phyloP scores from a whole-genome alignment of 441 rosid genomes.

The Oxalis stricta region DNA sequence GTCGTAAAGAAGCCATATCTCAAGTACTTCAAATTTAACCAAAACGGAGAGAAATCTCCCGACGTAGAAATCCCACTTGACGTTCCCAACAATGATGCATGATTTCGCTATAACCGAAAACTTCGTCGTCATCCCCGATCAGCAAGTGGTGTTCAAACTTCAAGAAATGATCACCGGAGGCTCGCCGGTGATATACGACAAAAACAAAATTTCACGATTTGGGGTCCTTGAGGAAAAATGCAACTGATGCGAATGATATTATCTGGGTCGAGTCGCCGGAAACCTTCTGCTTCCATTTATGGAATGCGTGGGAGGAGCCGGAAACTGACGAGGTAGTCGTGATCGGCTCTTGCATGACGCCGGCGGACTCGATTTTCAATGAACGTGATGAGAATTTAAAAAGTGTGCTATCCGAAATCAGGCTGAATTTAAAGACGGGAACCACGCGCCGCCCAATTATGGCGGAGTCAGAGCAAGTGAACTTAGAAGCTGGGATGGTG shows the following conservation, averaged over 20 bases:
- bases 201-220: constrained; percentile 46
- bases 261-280: constrained; percentile 52
- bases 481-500: constrained; percentile 88
- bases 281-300: constrained; percentile 67
- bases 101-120: constrained; percentile 75
- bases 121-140: constrained; percentile 69
- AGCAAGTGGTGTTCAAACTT: constrained; percentile 66
- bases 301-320: constrained; percentile 92
- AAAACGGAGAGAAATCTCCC: constrained; percentile 36
- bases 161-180: constrained; percentile 72
- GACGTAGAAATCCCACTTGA: constrained; percentile 54
- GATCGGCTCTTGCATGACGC: constrained; percentile 84
- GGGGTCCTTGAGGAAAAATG: constrained; percentile 48
- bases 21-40: constrained; percentile 43
- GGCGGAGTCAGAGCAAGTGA: constrained; percentile 25
- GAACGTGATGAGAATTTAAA: constrained; percentile 55
- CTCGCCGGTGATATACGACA: constrained; percentile 68
- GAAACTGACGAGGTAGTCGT: constrained; percentile 62
- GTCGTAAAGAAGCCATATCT: constrained; percentile 53
- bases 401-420: constrained; percentile 64
- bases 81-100: constrained; percentile 71
- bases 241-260: constrained; percentile 24
- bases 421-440: constrained; percentile 54
- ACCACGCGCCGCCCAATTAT: constrained; percentile 46
- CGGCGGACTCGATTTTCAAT: constrained; percentile 75